Evolutionary conservation across 1,139 yeast genomes (phyloP), one percentile per base, ranked within the genome.

Genomic region (Candida sp.): DNA sequence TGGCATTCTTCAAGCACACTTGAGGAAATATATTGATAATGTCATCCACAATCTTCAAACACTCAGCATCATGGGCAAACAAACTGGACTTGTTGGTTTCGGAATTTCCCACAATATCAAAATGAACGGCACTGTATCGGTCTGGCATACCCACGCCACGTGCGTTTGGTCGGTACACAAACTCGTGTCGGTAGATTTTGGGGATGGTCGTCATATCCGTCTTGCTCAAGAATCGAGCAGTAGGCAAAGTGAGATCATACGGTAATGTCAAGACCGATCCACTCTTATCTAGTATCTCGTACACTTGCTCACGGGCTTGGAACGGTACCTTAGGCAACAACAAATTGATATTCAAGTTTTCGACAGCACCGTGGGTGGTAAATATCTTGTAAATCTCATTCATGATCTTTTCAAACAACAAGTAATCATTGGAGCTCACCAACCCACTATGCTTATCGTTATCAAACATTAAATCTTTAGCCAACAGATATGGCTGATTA

Each of bases 231-330:
- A 84, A 78, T 56, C 99, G 75, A 0, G 99, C 98, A 70, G 88
- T 83, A 0, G 99, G 98, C 37, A 92, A 70, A 0, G 96, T 88
- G 54, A 93, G 73, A 64, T 94, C 99, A 64, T 88, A 93, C 0
- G 97, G 96, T 37, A 96, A 69, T 54, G 92, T 96, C 33, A 96
- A 70, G 5, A 94, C 94, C 0, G 93, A 84, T 0, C 99, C 99
- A 31, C 90, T 86, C 48, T 84, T 80, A 62, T 94, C 98, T 54
- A 96, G 71, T 1, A 94, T 81, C 59, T 92, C 96, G 58, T 88
- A 92, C 0, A 90, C 87, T 45, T 79, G 80, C 22, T 79, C 81
- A 22, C 83, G 71, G 12, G 85, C 78, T 63, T 91, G 93, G 1
- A 83, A 69, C 2, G 94, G 88, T 0, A 94, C 86, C 56, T 87